Evolutionary conservation across 306 rosid genomes (phyloP), one percentile per base, ranked within the genome.

Genomic region (Trifolium repens): DNA sequence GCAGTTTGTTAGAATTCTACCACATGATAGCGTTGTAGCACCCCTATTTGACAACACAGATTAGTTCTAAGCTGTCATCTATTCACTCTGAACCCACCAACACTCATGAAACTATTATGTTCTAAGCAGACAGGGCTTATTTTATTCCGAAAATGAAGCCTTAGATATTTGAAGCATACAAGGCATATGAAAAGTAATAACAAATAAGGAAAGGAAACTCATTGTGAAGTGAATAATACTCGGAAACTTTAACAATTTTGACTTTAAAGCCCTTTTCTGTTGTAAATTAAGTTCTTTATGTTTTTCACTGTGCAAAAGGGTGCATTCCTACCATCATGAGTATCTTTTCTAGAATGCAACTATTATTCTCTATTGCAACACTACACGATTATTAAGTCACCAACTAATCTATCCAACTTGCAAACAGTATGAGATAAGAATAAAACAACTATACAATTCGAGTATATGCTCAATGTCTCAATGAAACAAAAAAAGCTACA

Each of bases 151-250:
- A 58, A 61, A n/a, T 4, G 58, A 5, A 50, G 35, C 8, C 59
- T 22, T 17, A 30, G 69, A 53, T 52, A 24, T 71, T 64, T 63
- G 34, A 72, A 72, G 60, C 42, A 64, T 9, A 14, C 72, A 78
- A 63, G 59, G 9, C 43, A 37, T 16, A 35, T 39, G 30, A 78
- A 71, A 78, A 39, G 46, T 49, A 40, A 50, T 63, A 37, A 52
- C 50, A 40, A 53, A 71, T 24, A 58, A 24, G 64, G 37, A 26
- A 60, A 10, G 55, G 22, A 26, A 70, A 70, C 15, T n/a, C 30
- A 7, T 17, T 27, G 39, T 54, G 8, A 52, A 27, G 8, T 26
- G 58, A 63, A 17, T 16, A 73, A 52, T 8, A 40, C 40, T 40
- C 15, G 16, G 47, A 68, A 43, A 77, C 19, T 67, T 44, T 13